Percentiles rank a stretch among this genome's conserved stretches.
These are phyloP conservation scores for Psilocybe azurescens DNA, from an alignment of 768 basidiomycete genomes.

Conservation along the genomic window DNA sequence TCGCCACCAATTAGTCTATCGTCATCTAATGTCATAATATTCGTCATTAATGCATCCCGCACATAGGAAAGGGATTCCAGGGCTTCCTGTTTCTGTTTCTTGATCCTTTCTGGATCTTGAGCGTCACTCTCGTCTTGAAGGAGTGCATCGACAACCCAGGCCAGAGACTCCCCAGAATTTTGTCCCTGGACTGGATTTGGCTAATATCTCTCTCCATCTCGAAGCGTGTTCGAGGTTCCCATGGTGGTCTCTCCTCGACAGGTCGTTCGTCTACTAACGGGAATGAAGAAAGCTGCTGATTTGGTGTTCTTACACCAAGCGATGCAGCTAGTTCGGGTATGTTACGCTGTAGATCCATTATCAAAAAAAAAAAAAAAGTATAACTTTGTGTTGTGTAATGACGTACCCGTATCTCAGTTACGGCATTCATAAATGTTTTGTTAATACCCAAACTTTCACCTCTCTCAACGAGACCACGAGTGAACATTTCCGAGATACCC, in stretches of 20 bases:
- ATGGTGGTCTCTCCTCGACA: conserved; percentile 62
- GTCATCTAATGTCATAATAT: conserved; percentile 61
- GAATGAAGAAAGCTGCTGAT: conserved; percentile 53
- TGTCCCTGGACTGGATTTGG: conserved; percentile 60
- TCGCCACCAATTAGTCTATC: conserved; percentile 67
- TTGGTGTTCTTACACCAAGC: conserved; percentile 60
- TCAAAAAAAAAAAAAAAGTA: conserved; percentile 16
- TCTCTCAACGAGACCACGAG: conserved; percentile 73
- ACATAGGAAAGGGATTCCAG: conserved; percentile 80
- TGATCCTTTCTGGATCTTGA: conserved; percentile 42
- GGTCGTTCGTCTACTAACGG: conserved; percentile 67
- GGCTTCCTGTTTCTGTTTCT: conserved; percentile 61
- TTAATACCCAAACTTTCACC: conserved; percentile 86
- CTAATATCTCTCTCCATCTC: conserved; percentile 72
- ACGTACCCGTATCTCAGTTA: conserved; percentile 76
- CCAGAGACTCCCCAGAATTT: conserved; percentile 67
- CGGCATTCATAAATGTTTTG: conserved; percentile 80
- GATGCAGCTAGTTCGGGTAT: conserved; percentile 83
- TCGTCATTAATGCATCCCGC: conserved; percentile 70
- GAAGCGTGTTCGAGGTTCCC: conserved; percentile 72
- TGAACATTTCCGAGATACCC: conserved; percentile 72
- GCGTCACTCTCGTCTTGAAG: conserved; percentile 57
- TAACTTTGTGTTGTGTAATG: conserved; percentile 1
- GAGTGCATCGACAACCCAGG: conserved; percentile 77
- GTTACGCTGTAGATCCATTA: conserved; percentile 59